Evolutionary conservation across 768 basidiomycete species (phyloP), one percentile per base, ranked within the genome.

Genomic region (Sistotremastrum niveocremeum): DNA sequence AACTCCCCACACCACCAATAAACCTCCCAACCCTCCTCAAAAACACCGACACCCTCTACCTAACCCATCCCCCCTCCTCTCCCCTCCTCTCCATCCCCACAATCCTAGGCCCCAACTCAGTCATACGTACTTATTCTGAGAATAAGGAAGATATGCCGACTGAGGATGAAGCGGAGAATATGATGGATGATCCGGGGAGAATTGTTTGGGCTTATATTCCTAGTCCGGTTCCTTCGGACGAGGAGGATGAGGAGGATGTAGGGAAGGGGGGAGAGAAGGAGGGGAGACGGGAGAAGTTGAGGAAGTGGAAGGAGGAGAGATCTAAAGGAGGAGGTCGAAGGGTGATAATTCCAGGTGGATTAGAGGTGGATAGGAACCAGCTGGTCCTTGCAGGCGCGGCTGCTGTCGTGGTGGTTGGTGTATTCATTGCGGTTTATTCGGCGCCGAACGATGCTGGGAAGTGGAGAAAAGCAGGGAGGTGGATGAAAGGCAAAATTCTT

Each of bases 21-120:
- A 50, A 49, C 48, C 44, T 48, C 47, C 62, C 73, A 4, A 55
- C 66, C 29, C 68, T 85, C 31, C 69, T 87, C 20, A 57, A 56
- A 4, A 66, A 66, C 30, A 70, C 84, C 1, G 82, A 85, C 53
- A 66, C 62, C 6, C 73, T 88, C 8, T 74, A 71, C 42, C 51
- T 57, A n/a, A 52, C 56, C 12, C 81, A 71, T 58, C 82, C 84
- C 4, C 81, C 82, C 2, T 64, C 69, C 2, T 71, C 81, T 44
- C 70, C 77, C 7, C 64, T 59, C 1, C 63, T 88, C 8, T 57
- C 52, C 3, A 63, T 84, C 10, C 61, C 70, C 5, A 63, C 66
- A 31, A 83, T 83, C 41, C 77, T 89, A 72, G 86, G 86, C 6
- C 83, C 81, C 1, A 77, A 82, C 54, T 86, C 83, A 54, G 81